These are phyloP conservation scores for Teratosphaeria viscida DNA, from an alignment of 2,329 filamentous ascomycete species.

Conservation along the genomic window DNA sequence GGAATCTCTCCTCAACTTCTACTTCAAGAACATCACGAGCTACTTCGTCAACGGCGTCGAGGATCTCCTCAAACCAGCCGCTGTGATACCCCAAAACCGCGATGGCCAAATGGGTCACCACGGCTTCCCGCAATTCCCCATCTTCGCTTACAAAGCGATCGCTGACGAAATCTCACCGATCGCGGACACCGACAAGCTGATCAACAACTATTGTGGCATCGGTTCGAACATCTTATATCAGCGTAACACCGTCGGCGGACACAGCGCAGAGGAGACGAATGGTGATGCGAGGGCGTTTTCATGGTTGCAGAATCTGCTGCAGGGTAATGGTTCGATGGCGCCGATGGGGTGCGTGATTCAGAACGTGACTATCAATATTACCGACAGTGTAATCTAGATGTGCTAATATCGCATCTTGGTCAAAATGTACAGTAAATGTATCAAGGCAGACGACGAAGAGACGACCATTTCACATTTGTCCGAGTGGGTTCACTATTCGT, in stretches of 20 bases:
- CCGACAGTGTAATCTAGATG: neutral
- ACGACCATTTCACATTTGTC: neutral
- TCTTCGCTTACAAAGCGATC: constrained; percentile 43
- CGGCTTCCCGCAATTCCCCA: constrained; percentile 36
- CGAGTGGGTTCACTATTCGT: too few species aligned
- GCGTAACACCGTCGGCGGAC: constrained; percentile 35
- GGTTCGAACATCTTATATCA: constrained; percentile 36
- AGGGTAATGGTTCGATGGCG: constrained; percentile 4
- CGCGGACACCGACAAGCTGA: constrained; percentile 34
- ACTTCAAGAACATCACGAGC: constrained; percentile 27
- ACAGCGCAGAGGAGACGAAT: constrained; percentile 27
- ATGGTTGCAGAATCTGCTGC: constrained; percentile 16
- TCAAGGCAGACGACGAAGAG: neutral
- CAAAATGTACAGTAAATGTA: neutral
- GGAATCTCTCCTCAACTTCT: constrained; percentile 20
- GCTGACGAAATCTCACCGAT: constrained; percentile 37
- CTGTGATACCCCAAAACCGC: constrained; percentile 19
- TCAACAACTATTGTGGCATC: constrained; percentile 31
- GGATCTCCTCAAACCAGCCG: constrained; percentile 13
- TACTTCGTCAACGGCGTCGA: constrained; percentile 33
- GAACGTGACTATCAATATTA: constrained; percentile 15
- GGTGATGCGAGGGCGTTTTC: constrained; percentile 24
- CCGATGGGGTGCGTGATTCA: constrained; percentile 16
- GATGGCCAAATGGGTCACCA: constrained; percentile 29
- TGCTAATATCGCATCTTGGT: neutral